Evolutionary conservation across 495 filamentous ascomycete genomes (phyloP), one percentile per base, ranked within the genome.

Genomic region (Hypoxylon rickii): DNA sequence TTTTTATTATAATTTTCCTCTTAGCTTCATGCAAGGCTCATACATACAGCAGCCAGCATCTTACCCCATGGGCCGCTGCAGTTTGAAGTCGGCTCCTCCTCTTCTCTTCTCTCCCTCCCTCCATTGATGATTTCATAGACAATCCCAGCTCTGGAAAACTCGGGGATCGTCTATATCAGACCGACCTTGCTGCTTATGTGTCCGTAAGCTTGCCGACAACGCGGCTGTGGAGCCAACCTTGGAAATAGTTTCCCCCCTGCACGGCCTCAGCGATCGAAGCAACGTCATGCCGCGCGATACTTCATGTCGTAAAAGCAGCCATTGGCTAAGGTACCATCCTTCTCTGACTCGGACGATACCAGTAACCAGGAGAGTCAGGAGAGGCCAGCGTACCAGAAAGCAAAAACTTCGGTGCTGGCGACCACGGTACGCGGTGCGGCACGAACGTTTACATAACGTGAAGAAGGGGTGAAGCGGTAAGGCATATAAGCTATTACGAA

Each of bases 91-190:
- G 65, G 63, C 42, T 66, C 64, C 41, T 61, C 55, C 52, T 61
- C 63, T 4, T 29, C 4, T 10, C 24, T 29, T 4, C 24, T n/a
- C 24, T 29, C 4, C 24, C 24, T 29, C 4, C 24, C 24, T 29
- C 63, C 66, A 55, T 59, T 64, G 63, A 66, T 64, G 56, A 61
- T 58, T 61, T 59, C 56, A 49, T 61, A 52, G 45, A 58, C 54
- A 59, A 57, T 56, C 55, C 61, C 36, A 20, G 19, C 36, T 43
- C 44, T 51, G 17, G 51, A 43, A 50, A 10, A 29, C 24, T 29
- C 24, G 24, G 10, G n/a, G 24, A 29, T 10, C 24, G 13, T 36
- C 7, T 36, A 36, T 12, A 36, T 13, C 32, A 36, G 20, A 38
- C 37, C 33, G 46, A 21, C 41, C 57, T 44, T 36, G 26, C 45